These are phyloP conservation scores for Physaria fendleri DNA, from an alignment of 345 rosid species.

Conservation along the genomic window DNA sequence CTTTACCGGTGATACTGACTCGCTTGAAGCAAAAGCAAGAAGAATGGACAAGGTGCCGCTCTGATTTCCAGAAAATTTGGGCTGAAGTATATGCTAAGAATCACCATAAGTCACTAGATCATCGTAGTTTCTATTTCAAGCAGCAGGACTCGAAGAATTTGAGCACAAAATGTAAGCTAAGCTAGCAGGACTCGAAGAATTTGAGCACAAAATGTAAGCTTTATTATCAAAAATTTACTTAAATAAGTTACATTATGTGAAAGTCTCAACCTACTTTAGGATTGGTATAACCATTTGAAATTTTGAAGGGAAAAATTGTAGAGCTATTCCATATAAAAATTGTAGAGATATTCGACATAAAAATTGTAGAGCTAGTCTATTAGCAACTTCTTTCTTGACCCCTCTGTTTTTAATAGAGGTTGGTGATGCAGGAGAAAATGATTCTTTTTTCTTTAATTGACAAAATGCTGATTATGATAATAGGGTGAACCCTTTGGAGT, in stretches of 20 bases:
- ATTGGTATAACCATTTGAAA: background rate
- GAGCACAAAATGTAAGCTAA: no score
- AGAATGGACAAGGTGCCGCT: constrained; percentile 92
- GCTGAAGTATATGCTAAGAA: constrained; percentile 91
- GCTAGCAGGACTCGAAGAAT: constrained; percentile 92
- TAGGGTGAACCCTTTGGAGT: background rate
- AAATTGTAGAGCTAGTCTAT: background rate
- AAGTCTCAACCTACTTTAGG: constrained; percentile 6
- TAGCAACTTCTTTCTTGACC: constrained; percentile 1
- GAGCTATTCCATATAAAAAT: background rate
- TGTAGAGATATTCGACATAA: background rate
- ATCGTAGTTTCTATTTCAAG: constrained; percentile 96
- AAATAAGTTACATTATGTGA: background rate
- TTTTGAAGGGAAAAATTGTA: background rate
- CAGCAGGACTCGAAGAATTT: constrained; percentile 93
- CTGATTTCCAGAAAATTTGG: constrained; percentile 97
- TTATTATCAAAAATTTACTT: background rate
- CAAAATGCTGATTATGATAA: background rate
- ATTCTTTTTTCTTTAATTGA: background rate
- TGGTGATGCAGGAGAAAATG: background rate
- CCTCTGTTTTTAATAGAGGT: background rate
- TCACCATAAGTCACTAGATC: constrained; percentile 93
- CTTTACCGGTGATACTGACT: constrained; percentile 84
- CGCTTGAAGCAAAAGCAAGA: constrained; percentile 99
- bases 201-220: constrained; percentile 78